Base-by-base conservation (phyloP, 2,329 filamentous ascomycete genomes). In the Xylaria sp. region DNA sequence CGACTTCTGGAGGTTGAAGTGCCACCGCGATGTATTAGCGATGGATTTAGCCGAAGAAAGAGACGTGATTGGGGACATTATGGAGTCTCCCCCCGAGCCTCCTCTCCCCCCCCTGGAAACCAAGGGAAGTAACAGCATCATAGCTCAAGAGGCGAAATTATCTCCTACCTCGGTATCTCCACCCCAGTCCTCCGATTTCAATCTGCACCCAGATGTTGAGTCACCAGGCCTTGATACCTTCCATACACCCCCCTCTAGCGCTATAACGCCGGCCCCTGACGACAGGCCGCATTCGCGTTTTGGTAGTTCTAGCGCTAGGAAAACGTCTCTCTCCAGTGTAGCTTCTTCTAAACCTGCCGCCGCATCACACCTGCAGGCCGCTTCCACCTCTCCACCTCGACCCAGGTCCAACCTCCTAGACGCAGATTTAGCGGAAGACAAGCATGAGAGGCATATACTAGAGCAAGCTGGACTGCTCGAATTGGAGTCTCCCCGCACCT, bases 1-100 rank as follows among this genome's bases (percentile, higher is more conserved):
- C 77, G 93, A 97, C 71, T 96, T 97, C 22, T 97, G 94, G 93
- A 92, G 90, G 61, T 87, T 95, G 73, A 95, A 89, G 75, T 97
- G 94, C 71, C 94, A 99, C 78, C 90, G 91, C 47, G 95, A 97
- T 73, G 94, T 98, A 67, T 82, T 99, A 22, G 84, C 89, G 5
- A 86, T 94, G 79, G 96, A 99, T 76, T 82, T 98, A 9, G 91
- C 95, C 61, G 93, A 97, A 72, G 94, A 97, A 74, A 83, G 77
- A 63, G 81, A 83, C 49, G 76, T 78, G 62, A 77, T 79, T 44
- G 77, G 77, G 0, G 74, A 79, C 11, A 75, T 79, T 1, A 68
- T 53, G 63, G 72, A 75, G 49, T 67, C 68, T 47, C 66, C 42
- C 64, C 63, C 49, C 20, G 71, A 59, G 17, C 64, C 67, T 61